Evolutionary conservation across 202 grass and related monocot species (phyloP).

Genomic region (Panicum hallii): DNA sequence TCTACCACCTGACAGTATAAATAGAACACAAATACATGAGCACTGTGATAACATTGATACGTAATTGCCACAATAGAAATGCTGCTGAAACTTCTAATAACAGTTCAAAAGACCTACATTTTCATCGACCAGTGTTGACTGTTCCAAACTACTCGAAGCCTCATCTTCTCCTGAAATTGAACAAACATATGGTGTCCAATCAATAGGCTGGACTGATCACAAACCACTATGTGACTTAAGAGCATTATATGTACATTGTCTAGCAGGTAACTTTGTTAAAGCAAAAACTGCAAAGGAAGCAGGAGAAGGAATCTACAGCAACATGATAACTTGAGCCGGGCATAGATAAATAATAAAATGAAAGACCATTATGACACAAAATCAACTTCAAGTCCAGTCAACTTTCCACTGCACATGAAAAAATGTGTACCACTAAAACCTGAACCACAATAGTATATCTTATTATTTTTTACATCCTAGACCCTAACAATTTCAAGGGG

Average conservation of each 20-base stretch:
- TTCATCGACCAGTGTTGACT: constrained; percentile 66
- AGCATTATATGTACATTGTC: neutral
- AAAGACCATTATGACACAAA: neutral
- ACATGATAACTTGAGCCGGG: neutral
- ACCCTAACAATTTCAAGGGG: neutral
- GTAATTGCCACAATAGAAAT: constrained; percentile 11
- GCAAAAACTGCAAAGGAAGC: neutral
- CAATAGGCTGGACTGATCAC: constrained; percentile 16
- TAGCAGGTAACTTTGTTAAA: neutral
- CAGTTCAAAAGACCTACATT: constrained; percentile 52
- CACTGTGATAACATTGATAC: constrained; percentile 25
- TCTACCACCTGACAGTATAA: constrained; percentile 62
- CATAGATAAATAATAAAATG: neutral
- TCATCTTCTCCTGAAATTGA: constrained; percentile 83
- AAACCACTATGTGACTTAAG: neutral
- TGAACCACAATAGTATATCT: neutral
- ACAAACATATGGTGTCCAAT: constrained; percentile 25
- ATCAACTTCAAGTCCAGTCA: neutral
- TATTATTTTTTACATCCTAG: neutral
- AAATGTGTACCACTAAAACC: neutral
- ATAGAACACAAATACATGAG: constrained; percentile 32
- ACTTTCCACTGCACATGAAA: neutral
- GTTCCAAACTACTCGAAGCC: constrained; percentile 67
- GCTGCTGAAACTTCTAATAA: constrained; percentile 9
- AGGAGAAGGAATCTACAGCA: neutral